These are phyloP conservation scores for Abrus precatorius DNA, from an alignment of 306 rosid genomes.

Conservation along the genomic window DNA sequence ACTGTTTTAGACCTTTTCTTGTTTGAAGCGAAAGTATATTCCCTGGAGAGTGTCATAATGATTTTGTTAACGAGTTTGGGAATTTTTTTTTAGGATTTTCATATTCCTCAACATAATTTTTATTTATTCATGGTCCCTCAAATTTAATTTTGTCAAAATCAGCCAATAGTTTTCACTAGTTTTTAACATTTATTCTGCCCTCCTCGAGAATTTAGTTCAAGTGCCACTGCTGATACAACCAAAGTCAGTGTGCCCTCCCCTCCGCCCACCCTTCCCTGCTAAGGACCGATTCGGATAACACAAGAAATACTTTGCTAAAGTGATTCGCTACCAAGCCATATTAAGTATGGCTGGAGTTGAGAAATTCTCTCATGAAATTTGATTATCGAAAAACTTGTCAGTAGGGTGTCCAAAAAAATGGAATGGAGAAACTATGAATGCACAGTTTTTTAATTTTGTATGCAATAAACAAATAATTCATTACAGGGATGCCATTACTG, in stretches of 20 bases:
- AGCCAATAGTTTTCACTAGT: background rate
- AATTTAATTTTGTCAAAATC: conserved; percentile 2
- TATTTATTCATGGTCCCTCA: background rate
- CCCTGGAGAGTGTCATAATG: background rate
- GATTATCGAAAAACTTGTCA: conserved; percentile 18
- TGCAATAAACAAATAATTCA: conserved; percentile 9
- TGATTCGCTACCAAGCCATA: conserved; percentile 3
- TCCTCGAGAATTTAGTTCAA: background rate
- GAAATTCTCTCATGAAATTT: conserved; percentile 15
- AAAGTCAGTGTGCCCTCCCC: background rate
- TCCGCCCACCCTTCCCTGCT: background rate
- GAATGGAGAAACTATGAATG: conserved; percentile 1
- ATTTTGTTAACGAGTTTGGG: background rate
- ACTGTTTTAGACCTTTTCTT: conserved; percentile 15
- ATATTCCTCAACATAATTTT: background rate
- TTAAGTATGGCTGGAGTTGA: background rate
- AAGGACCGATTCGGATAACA: background rate
- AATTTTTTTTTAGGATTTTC: background rate
- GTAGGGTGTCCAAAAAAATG: conserved; percentile 7
- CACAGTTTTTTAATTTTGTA: background rate
- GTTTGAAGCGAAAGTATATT: conserved; percentile 1
- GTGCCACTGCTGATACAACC: background rate
- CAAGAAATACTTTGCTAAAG: conserved; percentile 11
- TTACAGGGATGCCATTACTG: background rate
- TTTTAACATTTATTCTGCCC: background rate